These are phyloP conservation scores for Priceomyces medius DNA, from an alignment of 805 yeast genomes.

Conservation along the genomic window DNA sequence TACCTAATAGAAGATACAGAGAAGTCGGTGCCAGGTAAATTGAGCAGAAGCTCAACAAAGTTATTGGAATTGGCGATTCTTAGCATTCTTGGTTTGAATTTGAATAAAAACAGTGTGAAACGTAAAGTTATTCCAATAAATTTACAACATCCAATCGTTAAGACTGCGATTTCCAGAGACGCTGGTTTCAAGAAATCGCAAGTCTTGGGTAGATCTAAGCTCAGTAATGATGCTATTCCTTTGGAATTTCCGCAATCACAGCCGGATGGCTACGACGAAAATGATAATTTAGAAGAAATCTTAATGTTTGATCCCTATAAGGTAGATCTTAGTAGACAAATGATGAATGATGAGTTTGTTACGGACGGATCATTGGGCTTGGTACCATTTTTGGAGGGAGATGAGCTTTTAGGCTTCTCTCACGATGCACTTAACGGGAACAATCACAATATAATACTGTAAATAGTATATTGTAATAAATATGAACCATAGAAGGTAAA, in stretches of 20 bases:
- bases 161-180: not conserved
- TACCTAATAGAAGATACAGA: constrained; percentile 52
- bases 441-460: too few species aligned
- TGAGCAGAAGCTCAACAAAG: constrained; percentile 56
- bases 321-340: constrained; percentile 24
- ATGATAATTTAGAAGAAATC: constrained; percentile 20
- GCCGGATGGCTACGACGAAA: constrained; percentile 3
- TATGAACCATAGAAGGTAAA: too few species aligned
- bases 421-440: too few species aligned
- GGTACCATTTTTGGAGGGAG: constrained; percentile 58
- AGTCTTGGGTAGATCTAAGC: not conserved
- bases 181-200: not conserved
- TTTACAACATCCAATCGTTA: constrained; percentile 15
- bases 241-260: too few species aligned
- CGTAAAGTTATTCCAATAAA: constrained; percentile 13
- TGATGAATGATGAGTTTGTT: constrained; percentile 54
- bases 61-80: constrained; percentile 60
- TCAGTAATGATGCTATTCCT: not conserved
- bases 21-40: constrained; percentile 57
- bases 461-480: too few species aligned
- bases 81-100: constrained; percentile 56
- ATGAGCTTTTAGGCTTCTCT: constrained; percentile 1
- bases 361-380: constrained; percentile 80
- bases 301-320: constrained; percentile 42
- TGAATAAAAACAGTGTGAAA: constrained; percentile 18